Percentiles rank a stretch among this genome's conserved stretches.
phyloP scores from a whole-genome alignment of 768 basidiomycete species.

The Termitomyces sp. region DNA sequence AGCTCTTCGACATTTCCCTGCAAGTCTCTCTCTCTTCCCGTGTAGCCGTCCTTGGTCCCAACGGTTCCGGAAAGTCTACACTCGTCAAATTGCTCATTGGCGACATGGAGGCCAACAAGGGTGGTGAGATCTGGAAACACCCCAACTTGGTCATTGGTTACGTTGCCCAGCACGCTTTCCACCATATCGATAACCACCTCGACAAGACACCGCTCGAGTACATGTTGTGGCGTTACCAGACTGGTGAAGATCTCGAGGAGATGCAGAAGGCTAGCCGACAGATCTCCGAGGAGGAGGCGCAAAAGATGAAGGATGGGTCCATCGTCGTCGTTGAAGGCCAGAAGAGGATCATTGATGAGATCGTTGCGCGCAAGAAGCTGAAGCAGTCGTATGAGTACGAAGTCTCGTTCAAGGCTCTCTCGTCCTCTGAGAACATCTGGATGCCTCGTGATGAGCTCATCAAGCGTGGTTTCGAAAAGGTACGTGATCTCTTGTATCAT shows the following conservation, averaged over 20 bases:
- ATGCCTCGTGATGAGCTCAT: constrained; percentile 92
- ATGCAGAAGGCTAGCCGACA: constrained; percentile 87
- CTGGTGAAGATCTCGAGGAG: constrained; percentile 97
- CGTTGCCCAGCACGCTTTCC: constrained; percentile 99
- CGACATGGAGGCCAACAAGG: constrained; percentile 94
- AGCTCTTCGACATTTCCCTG: constrained; percentile 90
- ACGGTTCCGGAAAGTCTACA: constrained; percentile 98
- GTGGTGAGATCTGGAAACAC: constrained; percentile 98
- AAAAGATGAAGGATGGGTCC: constrained; percentile 97
- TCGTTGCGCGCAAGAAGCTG: constrained; percentile 88
- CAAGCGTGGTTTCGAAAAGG: constrained; percentile 98
- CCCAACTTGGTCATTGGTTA: constrained; percentile 99
- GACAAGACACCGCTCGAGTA: constrained; percentile 99
- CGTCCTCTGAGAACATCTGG: constrained; percentile 99
- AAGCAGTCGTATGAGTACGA: constrained; percentile 99
- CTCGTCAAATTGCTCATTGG: constrained; percentile 96
- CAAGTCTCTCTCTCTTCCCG: constrained; percentile 98
- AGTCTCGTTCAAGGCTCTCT: constrained; percentile 90
- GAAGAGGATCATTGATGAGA: constrained; percentile 94
- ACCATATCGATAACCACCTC: constrained; percentile 97
- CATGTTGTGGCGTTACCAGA: constrained; percentile 99
- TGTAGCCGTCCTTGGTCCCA: constrained; percentile 96
- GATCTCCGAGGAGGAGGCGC: constrained; percentile 80
- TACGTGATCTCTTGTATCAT: constrained; percentile 17
- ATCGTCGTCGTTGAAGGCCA: constrained; percentile 85